Evolutionary conservation across 129 eudicot species (phyloP).

Genomic region (Gnaphalium uliginosum): DNA sequence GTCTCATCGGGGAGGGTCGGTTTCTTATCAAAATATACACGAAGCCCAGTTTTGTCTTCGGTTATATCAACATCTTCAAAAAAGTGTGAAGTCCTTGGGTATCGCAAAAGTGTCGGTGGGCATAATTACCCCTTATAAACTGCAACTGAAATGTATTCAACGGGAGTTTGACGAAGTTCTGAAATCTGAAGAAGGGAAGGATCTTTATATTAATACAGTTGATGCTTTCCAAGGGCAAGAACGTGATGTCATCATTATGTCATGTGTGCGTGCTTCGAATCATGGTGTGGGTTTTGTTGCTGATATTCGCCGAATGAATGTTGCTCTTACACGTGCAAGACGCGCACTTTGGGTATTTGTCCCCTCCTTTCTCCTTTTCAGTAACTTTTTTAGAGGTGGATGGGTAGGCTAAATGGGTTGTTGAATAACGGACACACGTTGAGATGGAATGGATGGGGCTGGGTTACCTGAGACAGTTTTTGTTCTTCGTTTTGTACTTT

Average conservation of each 20-base stretch:
- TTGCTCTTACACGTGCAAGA: conserved; percentile 91
- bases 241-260: conserved; percentile 99
- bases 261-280: conserved; percentile 94
- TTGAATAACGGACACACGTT: not conserved
- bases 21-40: conserved; percentile 85
- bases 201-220: conserved; percentile 86
- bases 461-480: not conserved
- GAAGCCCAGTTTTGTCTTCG: conserved; percentile 92
- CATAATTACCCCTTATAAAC: conserved; percentile 90
- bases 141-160: conserved; percentile 91
- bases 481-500: not conserved
- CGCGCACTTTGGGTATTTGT: conserved; percentile 82
- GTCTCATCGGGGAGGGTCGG: conserved; percentile 93
- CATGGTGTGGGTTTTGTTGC: conserved; percentile 99
- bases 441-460: not conserved
- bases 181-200: conserved; percentile 42
- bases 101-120: conserved; percentile 81
- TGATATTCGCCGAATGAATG: conserved; percentile 97
- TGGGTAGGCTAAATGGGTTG: not conserved
- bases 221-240: conserved; percentile 99
- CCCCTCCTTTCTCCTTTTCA: not conserved
- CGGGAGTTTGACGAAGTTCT: conserved; percentile 85
- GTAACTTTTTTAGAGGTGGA: not conserved
- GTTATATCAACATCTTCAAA: conserved; percentile 91
- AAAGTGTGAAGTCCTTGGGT: conserved; percentile 58